phyloP scores from a whole-genome alignment of 1,139 yeast genomes.

The Geotrichum restrictum region DNA sequence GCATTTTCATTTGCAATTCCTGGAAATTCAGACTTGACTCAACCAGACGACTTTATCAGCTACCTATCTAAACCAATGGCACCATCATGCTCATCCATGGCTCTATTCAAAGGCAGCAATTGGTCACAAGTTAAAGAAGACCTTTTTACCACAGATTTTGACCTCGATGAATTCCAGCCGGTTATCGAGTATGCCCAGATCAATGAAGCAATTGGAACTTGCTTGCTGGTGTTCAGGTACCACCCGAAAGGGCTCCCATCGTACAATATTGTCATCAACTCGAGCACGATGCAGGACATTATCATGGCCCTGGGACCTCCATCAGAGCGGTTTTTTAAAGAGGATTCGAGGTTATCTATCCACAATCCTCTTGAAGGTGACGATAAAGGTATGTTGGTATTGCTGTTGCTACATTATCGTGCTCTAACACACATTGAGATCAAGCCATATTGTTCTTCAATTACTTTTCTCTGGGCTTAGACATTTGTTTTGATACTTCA shows the following conservation, averaged over 20 bases:
- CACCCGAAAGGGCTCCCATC: slow-evolving; percentile 24
- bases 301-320: slow-evolving; percentile 37
- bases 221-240: slow-evolving; percentile 22
- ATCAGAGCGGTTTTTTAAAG: slow-evolving; percentile 33
- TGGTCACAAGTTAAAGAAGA: slow-evolving; percentile 30
- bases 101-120: slow-evolving; percentile 32
- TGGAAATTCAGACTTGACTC: slow-evolving; percentile 12
- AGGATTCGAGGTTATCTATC: slow-evolving; percentile 33
- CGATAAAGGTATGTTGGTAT: slow-evolving; percentile 19
- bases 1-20: slow-evolving; percentile 32
- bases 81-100: slow-evolving; percentile 31
- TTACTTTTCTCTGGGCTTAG: slow-evolving; percentile 35
- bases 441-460: slow-evolving; percentile 31
- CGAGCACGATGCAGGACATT: slow-evolving; percentile 33
- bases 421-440: slow-evolving; percentile 2
- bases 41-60: slow-evolving; percentile 21
- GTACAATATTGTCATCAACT: slow-evolving; percentile 22
- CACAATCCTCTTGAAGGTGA: slow-evolving; percentile 29
- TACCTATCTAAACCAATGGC: slow-evolving; percentile 24
- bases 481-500: slow-evolving; percentile 34
- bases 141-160: slow-evolving; percentile 14
- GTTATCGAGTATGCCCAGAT: slow-evolving; percentile 23
- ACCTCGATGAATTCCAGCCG: neutral
- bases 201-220: slow-evolving; percentile 17
- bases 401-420: slow-evolving; percentile 2